phyloP scores from a whole-genome alignment of 331 rosid genomes.

The Quercus tomentella region DNA sequence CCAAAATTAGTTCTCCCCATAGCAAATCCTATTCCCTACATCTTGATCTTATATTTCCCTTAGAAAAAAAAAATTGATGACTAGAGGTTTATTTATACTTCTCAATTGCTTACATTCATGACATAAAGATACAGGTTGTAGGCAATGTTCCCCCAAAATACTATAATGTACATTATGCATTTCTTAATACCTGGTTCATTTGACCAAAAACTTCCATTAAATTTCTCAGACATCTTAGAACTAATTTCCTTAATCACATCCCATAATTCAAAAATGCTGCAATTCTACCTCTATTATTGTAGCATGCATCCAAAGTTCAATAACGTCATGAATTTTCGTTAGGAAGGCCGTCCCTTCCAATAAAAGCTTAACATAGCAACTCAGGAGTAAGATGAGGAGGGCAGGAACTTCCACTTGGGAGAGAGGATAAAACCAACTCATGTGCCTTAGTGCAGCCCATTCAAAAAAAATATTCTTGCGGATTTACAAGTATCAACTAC shows the following conservation, averaged over 20 bases:
- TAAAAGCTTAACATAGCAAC: not conserved
- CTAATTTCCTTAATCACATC: too few species aligned
- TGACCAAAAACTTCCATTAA: too few species aligned
- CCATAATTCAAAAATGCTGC: not conserved
- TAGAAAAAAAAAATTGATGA: too few species aligned
- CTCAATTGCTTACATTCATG: not conserved
- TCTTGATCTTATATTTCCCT: too few species aligned
- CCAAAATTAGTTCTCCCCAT: not conserved
- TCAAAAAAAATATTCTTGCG: not conserved
- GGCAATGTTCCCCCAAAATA: not conserved
- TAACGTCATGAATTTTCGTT: not conserved
- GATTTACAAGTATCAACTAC: too few species aligned
- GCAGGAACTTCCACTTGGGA: not conserved
- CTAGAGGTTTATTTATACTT: not conserved
- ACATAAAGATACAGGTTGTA: not conserved
- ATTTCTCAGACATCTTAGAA: too few species aligned
- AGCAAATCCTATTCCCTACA: too few species aligned
- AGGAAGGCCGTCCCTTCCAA: not conserved
- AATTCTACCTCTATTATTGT: not conserved
- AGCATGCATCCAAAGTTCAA: not conserved
- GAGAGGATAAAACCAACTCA: not conserved
- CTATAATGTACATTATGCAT: not conserved
- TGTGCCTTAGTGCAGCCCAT: not conserved
- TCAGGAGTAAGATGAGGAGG: not conserved
- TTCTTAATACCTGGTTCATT: not conserved